These are phyloP conservation scores for Chlorophyllum brunneum DNA, from an alignment of 768 basidiomycete genomes.

Conservation along the genomic window DNA sequence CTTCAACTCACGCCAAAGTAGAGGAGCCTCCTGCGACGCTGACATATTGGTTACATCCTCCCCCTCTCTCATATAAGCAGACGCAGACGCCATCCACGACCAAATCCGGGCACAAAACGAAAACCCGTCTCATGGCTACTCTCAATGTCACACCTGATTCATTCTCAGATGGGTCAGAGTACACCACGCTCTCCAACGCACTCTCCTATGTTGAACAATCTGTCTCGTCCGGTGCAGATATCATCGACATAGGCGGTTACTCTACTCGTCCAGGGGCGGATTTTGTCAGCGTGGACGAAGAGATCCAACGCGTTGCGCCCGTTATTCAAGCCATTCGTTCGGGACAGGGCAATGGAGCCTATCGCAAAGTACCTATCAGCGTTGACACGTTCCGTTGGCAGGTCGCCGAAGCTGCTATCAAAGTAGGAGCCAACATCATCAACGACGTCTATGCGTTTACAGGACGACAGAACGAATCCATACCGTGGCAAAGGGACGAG, in stretches of 20 bases:
- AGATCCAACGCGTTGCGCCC: conserved; percentile 69
- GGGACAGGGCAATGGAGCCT: background rate
- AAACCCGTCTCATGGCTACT: conserved; percentile 84
- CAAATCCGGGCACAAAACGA: conserved; percentile 18
- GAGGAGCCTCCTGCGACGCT: conserved; percentile 42
- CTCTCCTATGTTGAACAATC: conserved; percentile 49
- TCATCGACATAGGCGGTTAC: conserved; percentile 92
- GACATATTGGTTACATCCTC: conserved; percentile 46
- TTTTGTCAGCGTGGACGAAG: conserved; percentile 64
- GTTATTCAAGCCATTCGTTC: conserved; percentile 58
- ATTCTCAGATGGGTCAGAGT: conserved; percentile 81
- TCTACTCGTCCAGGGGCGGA: conserved; percentile 84
- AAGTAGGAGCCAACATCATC: conserved; percentile 86
- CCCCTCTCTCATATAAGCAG: background rate
- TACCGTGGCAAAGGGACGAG: conserved; percentile 17
- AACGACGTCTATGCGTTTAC: conserved; percentile 89
- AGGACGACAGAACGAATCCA: conserved; percentile 47
- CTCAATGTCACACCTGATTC: conserved; percentile 95
- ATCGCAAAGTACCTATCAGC: conserved; percentile 56
- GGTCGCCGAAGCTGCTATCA: conserved; percentile 72
- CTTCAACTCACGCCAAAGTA: conserved; percentile 17
- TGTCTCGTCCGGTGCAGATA: conserved; percentile 55
- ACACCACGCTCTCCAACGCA: conserved; percentile 50
- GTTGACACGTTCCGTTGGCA: conserved; percentile 86
- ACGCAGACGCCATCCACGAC: background rate